phyloP scores from a whole-genome alignment of 2,329 filamentous ascomycete genomes.

The Exophiala spinifera region DNA sequence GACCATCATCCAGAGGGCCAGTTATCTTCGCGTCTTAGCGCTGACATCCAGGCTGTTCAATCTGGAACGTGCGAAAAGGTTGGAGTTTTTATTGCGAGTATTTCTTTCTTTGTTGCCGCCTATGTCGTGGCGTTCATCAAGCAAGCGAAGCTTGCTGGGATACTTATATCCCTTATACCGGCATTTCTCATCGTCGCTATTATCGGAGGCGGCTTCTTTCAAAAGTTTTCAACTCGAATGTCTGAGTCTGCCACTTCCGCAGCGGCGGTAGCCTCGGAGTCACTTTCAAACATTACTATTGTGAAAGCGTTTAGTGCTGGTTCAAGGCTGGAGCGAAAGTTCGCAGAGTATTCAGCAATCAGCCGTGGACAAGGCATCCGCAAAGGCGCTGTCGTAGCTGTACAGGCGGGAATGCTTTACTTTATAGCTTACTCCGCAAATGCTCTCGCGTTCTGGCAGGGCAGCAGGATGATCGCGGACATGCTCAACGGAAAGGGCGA shows the following conservation, averaged over 20 bases:
- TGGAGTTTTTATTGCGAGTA: conserved; percentile 43
- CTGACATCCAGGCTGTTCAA: conserved; percentile 47
- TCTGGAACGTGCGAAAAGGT: conserved; percentile 50
- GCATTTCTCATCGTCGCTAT: conserved; percentile 47
- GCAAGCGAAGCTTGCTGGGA: conserved; percentile 44
- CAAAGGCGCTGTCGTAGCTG: conserved; percentile 31
- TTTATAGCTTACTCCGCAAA: conserved; percentile 36
- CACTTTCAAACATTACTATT: conserved; percentile 48
- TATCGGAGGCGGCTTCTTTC: conserved; percentile 43
- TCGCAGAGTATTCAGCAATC: conserved; percentile 29
- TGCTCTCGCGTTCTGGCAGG: conserved; percentile 37
- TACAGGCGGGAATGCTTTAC: conserved; percentile 34
- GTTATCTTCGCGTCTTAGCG: conserved; percentile 46
- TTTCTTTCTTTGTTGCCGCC: conserved; percentile 48
- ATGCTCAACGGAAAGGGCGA: conserved; percentile 29
- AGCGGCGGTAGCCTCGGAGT: conserved; percentile 57
- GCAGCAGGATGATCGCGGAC: conserved; percentile 50
- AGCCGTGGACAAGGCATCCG: conserved; percentile 31
- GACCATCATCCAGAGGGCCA: conserved; percentile 43
- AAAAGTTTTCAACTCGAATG: conserved; percentile 46
- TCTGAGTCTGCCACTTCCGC: conserved; percentile 53
- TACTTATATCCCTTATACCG: conserved; percentile 46
- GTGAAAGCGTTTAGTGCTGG: conserved; percentile 57
- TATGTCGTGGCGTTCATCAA: conserved; percentile 51
- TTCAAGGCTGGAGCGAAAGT: conserved; percentile 37